phyloP scores from a whole-genome alignment of 352 stramenopile species.

The Phytophthora nicotianae region DNA sequence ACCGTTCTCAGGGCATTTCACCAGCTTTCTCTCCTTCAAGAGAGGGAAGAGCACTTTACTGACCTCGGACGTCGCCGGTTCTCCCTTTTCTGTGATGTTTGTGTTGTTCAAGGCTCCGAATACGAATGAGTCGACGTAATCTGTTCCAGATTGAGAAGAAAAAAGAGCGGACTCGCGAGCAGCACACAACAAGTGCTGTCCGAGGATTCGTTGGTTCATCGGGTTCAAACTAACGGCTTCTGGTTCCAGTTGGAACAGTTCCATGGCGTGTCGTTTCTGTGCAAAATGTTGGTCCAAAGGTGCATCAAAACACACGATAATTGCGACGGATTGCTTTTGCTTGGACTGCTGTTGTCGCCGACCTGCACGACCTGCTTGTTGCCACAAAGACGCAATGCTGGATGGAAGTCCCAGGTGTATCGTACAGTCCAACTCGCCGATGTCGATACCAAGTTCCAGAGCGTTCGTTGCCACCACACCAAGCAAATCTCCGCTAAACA shows the following conservation, averaged over 20 bases:
- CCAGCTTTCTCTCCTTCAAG: conserved; percentile 52
- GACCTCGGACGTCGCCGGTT: conserved; percentile 13
- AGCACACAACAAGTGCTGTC: conserved; percentile 94
- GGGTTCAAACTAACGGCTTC: conserved; percentile 88
- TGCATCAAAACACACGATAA: conserved; percentile 96
- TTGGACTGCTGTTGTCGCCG: conserved; percentile 70
- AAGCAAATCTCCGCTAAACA: conserved; percentile 95
- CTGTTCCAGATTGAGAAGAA: conserved; percentile 55
- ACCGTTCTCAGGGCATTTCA: conserved; percentile 31
- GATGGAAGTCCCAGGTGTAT: conserved; percentile 96
- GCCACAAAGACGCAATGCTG: conserved; percentile 94
- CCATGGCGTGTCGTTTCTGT: conserved; percentile 43
- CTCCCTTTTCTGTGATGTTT: background rate
- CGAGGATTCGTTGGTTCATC: conserved; percentile 86
- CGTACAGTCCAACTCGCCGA: conserved; percentile 94
- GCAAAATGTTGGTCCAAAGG: conserved; percentile 95
- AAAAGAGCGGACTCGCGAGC: conserved; percentile 92
- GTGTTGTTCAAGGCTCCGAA: conserved; percentile 39
- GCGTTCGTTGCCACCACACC: conserved; percentile 97
- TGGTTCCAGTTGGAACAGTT: conserved; percentile 74
- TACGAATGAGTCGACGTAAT: conserved; percentile 69
- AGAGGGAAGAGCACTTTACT: conserved; percentile 29
- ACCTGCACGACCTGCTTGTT: conserved; percentile 96
- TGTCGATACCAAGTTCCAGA: conserved; percentile 97
- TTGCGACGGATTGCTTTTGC: conserved; percentile 79